Evolutionary conservation across 371 early-diverging fungal species (phyloP), one percentile per base, ranked within the genome.

Genomic region (Syncephalastrum sp.): DNA sequence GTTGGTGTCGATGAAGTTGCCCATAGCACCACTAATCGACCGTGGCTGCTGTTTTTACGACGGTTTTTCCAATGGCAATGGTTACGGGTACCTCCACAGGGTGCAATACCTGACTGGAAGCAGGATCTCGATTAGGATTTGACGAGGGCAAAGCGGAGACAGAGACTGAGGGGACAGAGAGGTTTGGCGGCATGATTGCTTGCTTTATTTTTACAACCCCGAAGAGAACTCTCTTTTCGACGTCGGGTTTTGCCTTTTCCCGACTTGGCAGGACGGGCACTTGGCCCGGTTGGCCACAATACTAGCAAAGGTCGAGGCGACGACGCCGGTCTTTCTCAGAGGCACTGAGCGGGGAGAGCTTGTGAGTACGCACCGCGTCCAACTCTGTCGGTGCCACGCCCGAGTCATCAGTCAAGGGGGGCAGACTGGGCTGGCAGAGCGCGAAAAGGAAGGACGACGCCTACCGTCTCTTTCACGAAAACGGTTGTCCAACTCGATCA

Each of bases 21-120:
- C 47, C 57, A 56, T 56, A 6, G 57, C 47, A 25, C 49, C 57
- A 1, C 49, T 25, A 21, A n/a, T 56, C 49, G 16, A 56, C 14
- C 49, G 49, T 47, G 38, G 57, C 57, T 15, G n/a, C 4, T 19
- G 49, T 49, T 14, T 48, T 15, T 4, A 56, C n/a, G 15, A 15
- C 41, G 5, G 38, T 16, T 8, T 47, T 15, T 4, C 49, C 57
- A 25, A 33, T 13, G 16, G 5, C 25, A 8, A 56, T 3, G 23
- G 21, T 47, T 13, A 56, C 57, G 5, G 47, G 23, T 1, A 56
- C 5, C 5, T 42, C 5, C n/a, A 47, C 14, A 17, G 15, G 49
- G n/a, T 16, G 14, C 1, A 21, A 17, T n/a, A 25, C 5, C 19
- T 48, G 48, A 41, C 19, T 29, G 33, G 13, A 1, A 48, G 4